phyloP scores from a whole-genome alignment of 2,329 filamentous ascomycete genomes.

The Coniochaeta sp. region DNA sequence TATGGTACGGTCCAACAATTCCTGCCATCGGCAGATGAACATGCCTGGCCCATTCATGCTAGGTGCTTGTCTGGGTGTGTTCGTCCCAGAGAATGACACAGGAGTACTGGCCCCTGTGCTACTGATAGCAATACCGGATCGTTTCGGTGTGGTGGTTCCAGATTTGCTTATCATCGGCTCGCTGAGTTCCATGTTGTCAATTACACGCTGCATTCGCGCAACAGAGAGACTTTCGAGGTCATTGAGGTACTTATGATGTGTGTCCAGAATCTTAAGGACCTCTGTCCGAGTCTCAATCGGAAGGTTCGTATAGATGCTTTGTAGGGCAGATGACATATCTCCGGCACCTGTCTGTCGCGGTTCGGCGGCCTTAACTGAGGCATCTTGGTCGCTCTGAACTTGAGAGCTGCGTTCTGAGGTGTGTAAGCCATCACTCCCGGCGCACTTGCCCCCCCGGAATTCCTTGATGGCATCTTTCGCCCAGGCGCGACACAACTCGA shows the following conservation, averaged over 20 bases:
- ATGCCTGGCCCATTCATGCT: constrained; percentile 59
- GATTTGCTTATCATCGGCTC: constrained; percentile 1
- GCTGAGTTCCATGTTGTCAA: constrained; percentile 27
- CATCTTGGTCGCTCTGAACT: neutral
- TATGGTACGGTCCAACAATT: constrained; percentile 59
- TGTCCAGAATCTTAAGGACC: constrained; percentile 46
- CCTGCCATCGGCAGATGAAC: constrained; percentile 66
- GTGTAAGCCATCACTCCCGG: neutral
- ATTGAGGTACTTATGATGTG: constrained; percentile 53
- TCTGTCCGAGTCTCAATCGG: constrained; percentile 32
- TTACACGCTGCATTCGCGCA: constrained; percentile 47
- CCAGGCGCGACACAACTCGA: constrained; percentile 53
- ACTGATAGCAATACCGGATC: neutral
- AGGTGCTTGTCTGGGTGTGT: neutral
- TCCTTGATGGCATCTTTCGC: constrained; percentile 47
- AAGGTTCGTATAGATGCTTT: constrained; percentile 37
- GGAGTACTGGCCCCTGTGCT: constrained; percentile 5
- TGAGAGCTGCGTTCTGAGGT: neutral
- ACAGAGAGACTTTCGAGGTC: constrained; percentile 45
- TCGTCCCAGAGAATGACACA: neutral
- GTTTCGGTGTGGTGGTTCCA: constrained; percentile 5
- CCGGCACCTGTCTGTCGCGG: constrained; percentile 24
- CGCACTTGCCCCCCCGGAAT: constrained; percentile 33
- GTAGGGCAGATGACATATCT: constrained; percentile 30
- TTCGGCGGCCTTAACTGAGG: constrained; percentile 6